Evolutionary conservation across 2,329 filamentous ascomycete species (phyloP), one percentile per base, ranked within the genome.

Genomic region (Aureobasidium zeae): DNA sequence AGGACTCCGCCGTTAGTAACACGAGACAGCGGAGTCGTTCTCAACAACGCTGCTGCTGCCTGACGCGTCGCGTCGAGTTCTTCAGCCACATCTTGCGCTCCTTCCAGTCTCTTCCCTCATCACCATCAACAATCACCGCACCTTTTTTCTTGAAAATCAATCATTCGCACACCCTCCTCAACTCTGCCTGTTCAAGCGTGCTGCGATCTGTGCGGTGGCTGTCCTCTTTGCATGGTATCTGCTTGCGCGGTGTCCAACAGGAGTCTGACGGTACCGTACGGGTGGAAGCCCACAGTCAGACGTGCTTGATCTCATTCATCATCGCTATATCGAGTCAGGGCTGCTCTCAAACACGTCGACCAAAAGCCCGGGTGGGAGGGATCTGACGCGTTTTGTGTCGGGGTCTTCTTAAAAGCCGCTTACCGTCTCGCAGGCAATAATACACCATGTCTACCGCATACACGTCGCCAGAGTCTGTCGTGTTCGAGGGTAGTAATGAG

Each of bases 321-420:
- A 15, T 16, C 25, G 25, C 17, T 37, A 16, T 26, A 13, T 28
- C 9, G 42, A 45, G 42, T 45, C 42, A 38, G 33, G 42, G 42
- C 33, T 45, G 24, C 42, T 45, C 42, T 19, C 42, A 31, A n/a
- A n/a, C n/a, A n/a, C n/a, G 31, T 28, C 31, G 22, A 33, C 32
- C n/a, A 13, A 22, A 45, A 45, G 42, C 42, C 42, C 26, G 42
- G 42, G 42, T 32, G 42, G 42, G 42, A 26, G 42, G 42, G 42
- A 37, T 38, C 33, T 32, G 33, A 45, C 28, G 25, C 41, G n/a
- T 35, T 13, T 32, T n/a, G 25, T 26, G 43, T 45, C 21, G 19
- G 25, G 43, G 43, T 35, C 21, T 34, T 44, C 41, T 29, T 21
- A 13, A 35, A 15, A 25, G n/a, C 25, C 24, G 17, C 20, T 29